phyloP scores from a whole-genome alignment of 108 stramenopile genomes.

The Nitzschia sp. region DNA sequence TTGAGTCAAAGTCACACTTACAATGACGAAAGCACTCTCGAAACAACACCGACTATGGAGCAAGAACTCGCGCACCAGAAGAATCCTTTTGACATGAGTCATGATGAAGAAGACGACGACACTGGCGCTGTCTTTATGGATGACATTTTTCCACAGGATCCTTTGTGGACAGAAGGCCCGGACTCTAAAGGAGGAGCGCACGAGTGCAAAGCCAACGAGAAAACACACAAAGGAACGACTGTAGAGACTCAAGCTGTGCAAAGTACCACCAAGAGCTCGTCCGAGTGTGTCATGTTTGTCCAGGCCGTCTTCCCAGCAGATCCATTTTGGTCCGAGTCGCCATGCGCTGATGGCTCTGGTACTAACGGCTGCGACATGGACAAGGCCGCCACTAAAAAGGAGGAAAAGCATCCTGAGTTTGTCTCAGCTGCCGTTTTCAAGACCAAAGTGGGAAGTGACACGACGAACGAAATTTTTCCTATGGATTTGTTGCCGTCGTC shows the following conservation, averaged over 20 bases:
- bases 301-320: neutral
- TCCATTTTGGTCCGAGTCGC: neutral
- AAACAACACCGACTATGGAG: neutral
- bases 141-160: neutral
- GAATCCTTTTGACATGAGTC: constrained; percentile 1
- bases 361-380: neutral
- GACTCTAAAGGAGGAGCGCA: too few species aligned
- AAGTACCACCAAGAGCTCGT: neutral
- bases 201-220: neutral
- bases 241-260: neutral
- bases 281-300: neutral
- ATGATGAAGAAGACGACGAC: constrained; percentile 2
- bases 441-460: neutral
- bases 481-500: too few species aligned
- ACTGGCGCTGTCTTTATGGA: neutral
- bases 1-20: too few species aligned
- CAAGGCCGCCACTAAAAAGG: neutral
- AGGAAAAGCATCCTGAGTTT: neutral
- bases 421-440: neutral
- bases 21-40: neutral
- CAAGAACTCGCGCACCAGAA: neutral
- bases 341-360: too few species aligned
- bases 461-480: neutral
- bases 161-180: too few species aligned
- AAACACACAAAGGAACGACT: neutral